Evolutionary conservation across 805 yeast species (phyloP).

Genomic region (Wickerhamomyces hampshirensis): DNA sequence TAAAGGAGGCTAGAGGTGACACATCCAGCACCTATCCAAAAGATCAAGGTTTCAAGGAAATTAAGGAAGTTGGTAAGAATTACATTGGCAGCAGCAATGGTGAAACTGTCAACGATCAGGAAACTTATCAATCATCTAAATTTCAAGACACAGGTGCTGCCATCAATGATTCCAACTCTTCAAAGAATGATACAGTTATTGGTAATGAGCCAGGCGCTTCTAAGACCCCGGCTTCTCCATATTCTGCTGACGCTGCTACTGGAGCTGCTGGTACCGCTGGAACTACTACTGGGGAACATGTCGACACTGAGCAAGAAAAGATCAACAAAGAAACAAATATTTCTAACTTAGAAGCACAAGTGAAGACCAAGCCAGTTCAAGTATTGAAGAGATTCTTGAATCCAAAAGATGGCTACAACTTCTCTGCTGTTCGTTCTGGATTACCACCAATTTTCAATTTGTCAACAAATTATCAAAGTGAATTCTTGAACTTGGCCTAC

Average conservation of each 20-base stretch:
- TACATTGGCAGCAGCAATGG: too few relatives aligned
- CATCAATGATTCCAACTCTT: constrained; percentile 28
- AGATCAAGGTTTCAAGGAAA: constrained; percentile 64
- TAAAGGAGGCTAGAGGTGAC: constrained; percentile 34
- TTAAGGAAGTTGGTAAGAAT: constrained; percentile 43
- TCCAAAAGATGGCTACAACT: constrained; percentile 42
- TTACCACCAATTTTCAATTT: constrained; percentile 33
- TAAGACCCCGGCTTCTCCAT: too few relatives aligned
- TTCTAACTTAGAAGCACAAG: constrained; percentile 15
- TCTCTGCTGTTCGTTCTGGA: constrained; percentile 37
- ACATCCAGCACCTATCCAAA: constrained; percentile 46
- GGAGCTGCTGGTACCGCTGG: constrained; percentile 7
- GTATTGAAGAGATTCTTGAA: constrained; percentile 28
- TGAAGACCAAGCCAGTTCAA: constrained; percentile 12
- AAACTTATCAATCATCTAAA: too few relatives aligned
- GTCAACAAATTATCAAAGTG: constrained; percentile 27
- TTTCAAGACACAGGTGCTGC: too few relatives aligned
- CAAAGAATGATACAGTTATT: constrained; percentile 26
- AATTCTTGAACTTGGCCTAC: constrained; percentile 34
- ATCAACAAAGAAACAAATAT: constrained; percentile 22
- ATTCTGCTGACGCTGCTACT: too few relatives aligned
- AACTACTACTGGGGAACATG: background rate
- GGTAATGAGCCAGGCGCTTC: constrained; percentile 16
- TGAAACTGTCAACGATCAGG: constrained; percentile 23
- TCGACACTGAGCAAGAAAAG: constrained; percentile 14